Evolutionary conservation across 306 rosid species (phyloP), one percentile per base, ranked within the genome.

Genomic region (Vigna unguiculata): DNA sequence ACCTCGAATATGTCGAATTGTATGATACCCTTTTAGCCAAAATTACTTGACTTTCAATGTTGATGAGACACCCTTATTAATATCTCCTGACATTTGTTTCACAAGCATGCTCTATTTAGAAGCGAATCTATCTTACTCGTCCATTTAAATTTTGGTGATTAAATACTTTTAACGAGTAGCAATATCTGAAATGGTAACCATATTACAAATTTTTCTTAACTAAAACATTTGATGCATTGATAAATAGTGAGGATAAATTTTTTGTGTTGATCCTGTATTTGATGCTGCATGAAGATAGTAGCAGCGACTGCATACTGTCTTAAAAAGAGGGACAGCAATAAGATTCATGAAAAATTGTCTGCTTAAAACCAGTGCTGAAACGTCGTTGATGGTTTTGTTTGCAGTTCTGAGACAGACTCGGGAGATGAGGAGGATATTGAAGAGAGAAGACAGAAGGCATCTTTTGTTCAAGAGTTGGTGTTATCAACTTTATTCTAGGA

Each of bases 401-500:
- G 90, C 88, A 92, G 97, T 86, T n/a, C 22, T 2, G 73, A 28
- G 49, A 49, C 83, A 40, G 75, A 85, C 40, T 72, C 52, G 32
- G 84, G 43, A 63, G 80, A 84, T 58, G 81, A 78, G 51, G 25
- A 82, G 76, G 89, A 91, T 80, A 69, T 7, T 16, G 74, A 82
- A 79, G 96, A 88, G 91, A 86, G 41, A 79, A 89, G 78, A 79
- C 69, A 62, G 74, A 88, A 82, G 75, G 94, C 90, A 5, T 59
- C 83, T 28, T 89, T 88, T 46, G 86, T 76, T 80, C 97, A 84
- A 53, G 76, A 85, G 54, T 49, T 96, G 84, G 76, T 93, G 15
- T 51, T 74, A 15, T 91, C 98, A 41, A 83, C 91, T 82, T 73
- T 95, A 16, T 63, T 88, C 69, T 88, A 78, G 69, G 86, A 59